phyloP scores from a whole-genome alignment of 179 eudicot genomes.

The Corrigiola litoralis region DNA sequence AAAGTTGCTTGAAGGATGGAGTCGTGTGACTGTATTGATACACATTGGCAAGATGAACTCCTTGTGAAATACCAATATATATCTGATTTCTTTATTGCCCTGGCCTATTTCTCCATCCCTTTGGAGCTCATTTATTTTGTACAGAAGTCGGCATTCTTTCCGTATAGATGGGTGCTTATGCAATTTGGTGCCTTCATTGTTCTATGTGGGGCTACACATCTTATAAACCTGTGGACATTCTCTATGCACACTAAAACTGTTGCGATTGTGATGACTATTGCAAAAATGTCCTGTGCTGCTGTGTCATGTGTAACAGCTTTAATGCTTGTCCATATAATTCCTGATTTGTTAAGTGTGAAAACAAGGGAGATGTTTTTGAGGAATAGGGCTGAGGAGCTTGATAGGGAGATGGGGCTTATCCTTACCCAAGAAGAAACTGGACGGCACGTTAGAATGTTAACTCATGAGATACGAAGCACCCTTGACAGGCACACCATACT shows the following conservation, averaged over 20 bases:
- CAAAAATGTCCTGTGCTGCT: slow-evolving; percentile 72
- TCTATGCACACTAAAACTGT: slow-evolving; percentile 65
- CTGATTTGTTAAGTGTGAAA: slow-evolving; percentile 71
- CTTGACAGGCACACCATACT: slow-evolving; percentile 67
- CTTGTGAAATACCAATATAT: slow-evolving; percentile 71
- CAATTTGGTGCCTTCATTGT: slow-evolving; percentile 83
- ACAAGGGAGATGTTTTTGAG: slow-evolving; percentile 54
- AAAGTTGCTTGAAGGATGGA: slow-evolving; percentile 40
- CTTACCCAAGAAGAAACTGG: slow-evolving; percentile 82
- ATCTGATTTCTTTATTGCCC: slow-evolving; percentile 70
- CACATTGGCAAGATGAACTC: slow-evolving; percentile 64
- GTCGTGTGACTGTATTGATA: slow-evolving; percentile 68
- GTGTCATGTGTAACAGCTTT: slow-evolving; percentile 78
- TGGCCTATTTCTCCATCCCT: slow-evolving; percentile 87
- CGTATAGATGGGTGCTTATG: slow-evolving; percentile 84
- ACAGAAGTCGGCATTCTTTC: slow-evolving; percentile 69
- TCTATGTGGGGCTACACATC: slow-evolving; percentile 79
- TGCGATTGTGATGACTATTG: slow-evolving; percentile 69
- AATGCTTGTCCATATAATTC: slow-evolving; percentile 79
- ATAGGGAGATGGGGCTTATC: slow-evolving; percentile 76
- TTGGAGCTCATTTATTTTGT: slow-evolving; percentile 82
- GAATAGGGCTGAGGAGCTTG: slow-evolving; percentile 77
- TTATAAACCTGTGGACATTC: slow-evolving; percentile 71
- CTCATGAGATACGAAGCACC: slow-evolving; percentile 78
- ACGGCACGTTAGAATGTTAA: slow-evolving; percentile 77